Conservation (phyloP, 2,329 filamentous ascomycete species). For the Cryoendolithus antarcticus region DNA sequence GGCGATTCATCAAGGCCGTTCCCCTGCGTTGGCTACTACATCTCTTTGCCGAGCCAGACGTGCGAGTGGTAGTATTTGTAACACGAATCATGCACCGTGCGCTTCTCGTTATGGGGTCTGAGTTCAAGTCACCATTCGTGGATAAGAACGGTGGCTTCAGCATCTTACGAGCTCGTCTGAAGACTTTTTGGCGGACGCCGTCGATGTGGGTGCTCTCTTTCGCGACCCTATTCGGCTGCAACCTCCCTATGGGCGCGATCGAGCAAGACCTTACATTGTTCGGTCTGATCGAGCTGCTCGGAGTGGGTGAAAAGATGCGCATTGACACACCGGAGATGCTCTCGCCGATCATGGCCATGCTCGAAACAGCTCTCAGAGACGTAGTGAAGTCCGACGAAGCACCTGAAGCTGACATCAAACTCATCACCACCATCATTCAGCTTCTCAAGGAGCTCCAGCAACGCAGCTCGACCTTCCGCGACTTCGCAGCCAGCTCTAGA, state of each 20-base stretch:
- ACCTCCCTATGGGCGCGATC: slow-evolving; percentile 58
- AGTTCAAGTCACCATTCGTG: slow-evolving; percentile 75
- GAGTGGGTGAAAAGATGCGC: slow-evolving; percentile 42
- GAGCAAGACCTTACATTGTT: slow-evolving; percentile 64
- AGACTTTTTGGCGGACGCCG: slow-evolving; percentile 78
- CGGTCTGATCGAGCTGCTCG: slow-evolving; percentile 61
- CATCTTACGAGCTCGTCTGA: slow-evolving; percentile 71
- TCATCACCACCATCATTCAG: slow-evolving; percentile 64
- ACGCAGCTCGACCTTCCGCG: slow-evolving; percentile 65
- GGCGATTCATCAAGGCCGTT: slow-evolving; percentile 81
- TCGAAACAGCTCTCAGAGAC: slow-evolving; percentile 70
- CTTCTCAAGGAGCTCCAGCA: slow-evolving; percentile 69
- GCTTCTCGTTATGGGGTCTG: slow-evolving; percentile 66
- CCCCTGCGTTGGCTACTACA: slow-evolving; percentile 76
- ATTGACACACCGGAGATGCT: slow-evolving; percentile 68
- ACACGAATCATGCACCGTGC: slow-evolving; percentile 74
- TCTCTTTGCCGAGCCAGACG: slow-evolving; percentile 73
- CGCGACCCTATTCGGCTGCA: slow-evolving; percentile 73
- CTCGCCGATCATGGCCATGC: slow-evolving; percentile 70
- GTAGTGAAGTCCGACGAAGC: slow-evolving; percentile 46
- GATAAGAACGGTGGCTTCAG: slow-evolving; percentile 78
- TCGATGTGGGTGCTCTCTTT: slow-evolving; percentile 81
- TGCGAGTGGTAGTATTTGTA: slow-evolving; percentile 68
- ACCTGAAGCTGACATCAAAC: slow-evolving; percentile 39
- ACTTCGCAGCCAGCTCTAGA: slow-evolving; percentile 67